phyloP scores from a whole-genome alignment of 2,329 filamentous ascomycete genomes.

The Pseudopyricularia cyperi region DNA sequence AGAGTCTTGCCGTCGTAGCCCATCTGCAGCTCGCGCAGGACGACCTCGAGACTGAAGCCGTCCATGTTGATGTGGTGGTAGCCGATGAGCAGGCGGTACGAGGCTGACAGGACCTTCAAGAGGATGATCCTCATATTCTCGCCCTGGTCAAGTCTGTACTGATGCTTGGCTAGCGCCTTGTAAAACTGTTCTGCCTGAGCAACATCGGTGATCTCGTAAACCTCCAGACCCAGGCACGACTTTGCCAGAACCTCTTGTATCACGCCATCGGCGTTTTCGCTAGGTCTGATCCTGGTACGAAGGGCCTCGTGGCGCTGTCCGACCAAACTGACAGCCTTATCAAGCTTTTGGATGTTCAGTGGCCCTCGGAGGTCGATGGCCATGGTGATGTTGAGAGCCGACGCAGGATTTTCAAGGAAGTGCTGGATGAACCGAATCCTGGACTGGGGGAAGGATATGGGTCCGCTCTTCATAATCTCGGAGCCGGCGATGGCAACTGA shows the following conservation, averaged over 20 bases:
- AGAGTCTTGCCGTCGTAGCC: slow-evolving; percentile 21
- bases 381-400: slow-evolving; percentile 23
- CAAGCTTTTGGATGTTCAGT: slow-evolving; percentile 16
- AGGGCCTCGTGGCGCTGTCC: slow-evolving; percentile 17
- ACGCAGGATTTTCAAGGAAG: slow-evolving; percentile 20
- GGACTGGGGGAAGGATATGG: background rate
- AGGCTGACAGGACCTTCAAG: slow-evolving; percentile 16
- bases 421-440: slow-evolving; percentile 22
- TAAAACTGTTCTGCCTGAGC: slow-evolving; percentile 17
- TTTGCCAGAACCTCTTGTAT: slow-evolving; percentile 7
- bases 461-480: background rate
- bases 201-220: slow-evolving; percentile 5
- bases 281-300: slow-evolving; percentile 17
- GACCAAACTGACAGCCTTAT: slow-evolving; percentile 19
- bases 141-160: slow-evolving; percentile 23
- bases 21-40: slow-evolving; percentile 29
- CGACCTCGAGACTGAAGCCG: slow-evolving; percentile 26
- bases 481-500: background rate
- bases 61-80: slow-evolving; percentile 39
- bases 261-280: slow-evolving; percentile 5
- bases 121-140: slow-evolving; percentile 19
- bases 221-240: slow-evolving; percentile 6
- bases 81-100: slow-evolving; percentile 26
- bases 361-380: slow-evolving; percentile 16
- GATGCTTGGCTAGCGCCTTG: slow-evolving; percentile 13